Evolutionary conservation across 441 rosid species (phyloP), one percentile per base, ranked within the genome.

Genomic region (Kokia cookei): DNA sequence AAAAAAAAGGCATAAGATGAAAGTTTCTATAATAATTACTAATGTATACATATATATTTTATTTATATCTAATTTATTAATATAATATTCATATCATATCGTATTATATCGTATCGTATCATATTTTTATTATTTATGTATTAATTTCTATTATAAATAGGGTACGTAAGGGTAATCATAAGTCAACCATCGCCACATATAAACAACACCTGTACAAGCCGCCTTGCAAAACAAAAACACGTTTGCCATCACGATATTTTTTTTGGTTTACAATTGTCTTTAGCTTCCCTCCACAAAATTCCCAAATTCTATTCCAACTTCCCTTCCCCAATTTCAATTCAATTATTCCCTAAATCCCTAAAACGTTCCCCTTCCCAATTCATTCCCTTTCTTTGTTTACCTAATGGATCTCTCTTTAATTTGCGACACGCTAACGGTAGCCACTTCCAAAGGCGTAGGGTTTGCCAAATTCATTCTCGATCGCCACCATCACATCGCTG

Each of bases 321-420:
- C 48, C 43, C 3, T 42, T 67, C 69, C 8, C 51, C 29, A 22
- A 54, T 72, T 27, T 50, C 50, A 61, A 13, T 76, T 59, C 1
- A 12, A 2, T 27, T 14, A 60, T 80, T 51, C 71, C 83, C 69
- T 9, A 24, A 13, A 59, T 26, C 17, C 65, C 66, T 71, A 12
- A 1, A 4, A 55, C 11, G 26, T 32, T 13, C 51, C 37, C 24
- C 61, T 5, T n/a, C 1, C 40, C 7, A 14, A 17, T 59, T 62
- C 37, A 60, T 29, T 15, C 12, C 32, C 2, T 1, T 9, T 53
- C 17, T 7, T 29, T 53, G 37, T 32, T 32, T 32, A 5, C 4
- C 51, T 24, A 57, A 86, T 92, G 97, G 92, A 89, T 6, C 50
- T 86, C 35, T 78, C 88, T 15, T 69, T 88, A 22, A 55, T 85